These are phyloP conservation scores for Sphaerostilbella broomeana DNA, from an alignment of 2,329 filamentous ascomycete species.

Conservation along the genomic window DNA sequence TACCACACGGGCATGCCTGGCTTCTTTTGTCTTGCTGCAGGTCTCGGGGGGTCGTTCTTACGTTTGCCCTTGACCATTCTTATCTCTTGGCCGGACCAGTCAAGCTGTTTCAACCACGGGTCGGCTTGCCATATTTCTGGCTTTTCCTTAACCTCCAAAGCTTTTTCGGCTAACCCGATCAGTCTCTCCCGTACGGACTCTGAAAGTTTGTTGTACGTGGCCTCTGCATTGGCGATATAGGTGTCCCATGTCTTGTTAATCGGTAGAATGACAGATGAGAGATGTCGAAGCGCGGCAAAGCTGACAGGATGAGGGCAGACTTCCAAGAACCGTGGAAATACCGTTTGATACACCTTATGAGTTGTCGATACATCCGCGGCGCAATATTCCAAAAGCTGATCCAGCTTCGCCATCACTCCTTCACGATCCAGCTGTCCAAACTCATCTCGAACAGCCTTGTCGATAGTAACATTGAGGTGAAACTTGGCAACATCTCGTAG, in stretches of 20 bases:
- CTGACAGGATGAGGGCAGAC: slow-evolving; percentile 95
- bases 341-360: slow-evolving; percentile 86
- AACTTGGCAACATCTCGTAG: slow-evolving; percentile 94
- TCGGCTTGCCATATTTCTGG: slow-evolving; percentile 66
- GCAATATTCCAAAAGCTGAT: slow-evolving; percentile 86
- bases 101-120: slow-evolving; percentile 86
- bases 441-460: slow-evolving; percentile 79
- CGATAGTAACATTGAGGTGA: slow-evolving; percentile 83
- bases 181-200: slow-evolving; percentile 73
- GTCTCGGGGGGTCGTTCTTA: slow-evolving; percentile 72
- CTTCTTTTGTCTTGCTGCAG: slow-evolving; percentile 79
- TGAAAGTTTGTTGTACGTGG: slow-evolving; percentile 70
- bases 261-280: slow-evolving; percentile 89
- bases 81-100: slow-evolving; percentile 91
- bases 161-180: slow-evolving; percentile 65
- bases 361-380: slow-evolving; percentile 91
- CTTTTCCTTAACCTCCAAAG: slow-evolving; percentile 65
- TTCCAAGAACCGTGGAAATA: slow-evolving; percentile 82
- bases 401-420: slow-evolving; percentile 63
- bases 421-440: slow-evolving; percentile 75
- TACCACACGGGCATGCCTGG: slow-evolving; percentile 96
- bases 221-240: slow-evolving; percentile 79
- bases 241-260: slow-evolving; percentile 82
- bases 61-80: slow-evolving; percentile 89
- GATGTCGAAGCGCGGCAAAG: slow-evolving; percentile 85